phyloP scores from a whole-genome alignment of 441 rosid genomes.

The Croton setiger region DNA sequence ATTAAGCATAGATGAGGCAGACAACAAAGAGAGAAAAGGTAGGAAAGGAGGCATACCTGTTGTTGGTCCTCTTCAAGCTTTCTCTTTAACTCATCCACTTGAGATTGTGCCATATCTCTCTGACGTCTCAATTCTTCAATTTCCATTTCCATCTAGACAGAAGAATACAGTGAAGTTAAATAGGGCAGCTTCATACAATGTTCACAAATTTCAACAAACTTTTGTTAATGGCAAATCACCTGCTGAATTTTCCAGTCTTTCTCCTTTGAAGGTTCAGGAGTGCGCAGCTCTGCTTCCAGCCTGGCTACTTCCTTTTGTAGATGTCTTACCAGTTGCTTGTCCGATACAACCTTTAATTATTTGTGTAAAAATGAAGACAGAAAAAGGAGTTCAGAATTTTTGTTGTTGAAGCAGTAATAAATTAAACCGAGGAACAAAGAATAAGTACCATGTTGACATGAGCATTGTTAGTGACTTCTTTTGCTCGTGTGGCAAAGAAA shows the following conservation, averaged over 20 bases:
- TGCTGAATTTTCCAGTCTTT: conserved; percentile 84
- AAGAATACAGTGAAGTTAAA: conserved; percentile 13
- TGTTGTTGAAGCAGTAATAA: conserved; percentile 7
- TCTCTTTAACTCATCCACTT: conserved; percentile 73
- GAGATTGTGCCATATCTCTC: conserved; percentile 78
- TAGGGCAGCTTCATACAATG: conserved; percentile 10
- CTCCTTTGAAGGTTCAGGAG: conserved; percentile 80
- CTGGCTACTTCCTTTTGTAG: conserved; percentile 98
- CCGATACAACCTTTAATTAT: conserved; percentile 75
- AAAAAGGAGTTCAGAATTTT: conserved; percentile 11
- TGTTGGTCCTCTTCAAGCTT: conserved; percentile 70
- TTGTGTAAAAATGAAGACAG: neutral
- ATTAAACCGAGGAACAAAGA: conserved; percentile 9
- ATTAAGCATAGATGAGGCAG: neutral
- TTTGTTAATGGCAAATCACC: conserved; percentile 33
- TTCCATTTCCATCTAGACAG: conserved; percentile 77
- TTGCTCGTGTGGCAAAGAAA: conserved; percentile 91
- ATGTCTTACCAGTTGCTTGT: conserved; percentile 95
- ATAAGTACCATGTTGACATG: conserved; percentile 89
- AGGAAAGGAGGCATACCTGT: conserved; percentile 29
- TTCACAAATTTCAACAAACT: conserved; percentile 8
- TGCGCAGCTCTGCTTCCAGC: conserved; percentile 92
- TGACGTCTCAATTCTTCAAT: conserved; percentile 82
- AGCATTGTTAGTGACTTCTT: conserved; percentile 99
- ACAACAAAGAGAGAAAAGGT: neutral